phyloP scores from a whole-genome alignment of 1,284 basidiomycete genomes.

The Melampsora larici-populina region DNA sequence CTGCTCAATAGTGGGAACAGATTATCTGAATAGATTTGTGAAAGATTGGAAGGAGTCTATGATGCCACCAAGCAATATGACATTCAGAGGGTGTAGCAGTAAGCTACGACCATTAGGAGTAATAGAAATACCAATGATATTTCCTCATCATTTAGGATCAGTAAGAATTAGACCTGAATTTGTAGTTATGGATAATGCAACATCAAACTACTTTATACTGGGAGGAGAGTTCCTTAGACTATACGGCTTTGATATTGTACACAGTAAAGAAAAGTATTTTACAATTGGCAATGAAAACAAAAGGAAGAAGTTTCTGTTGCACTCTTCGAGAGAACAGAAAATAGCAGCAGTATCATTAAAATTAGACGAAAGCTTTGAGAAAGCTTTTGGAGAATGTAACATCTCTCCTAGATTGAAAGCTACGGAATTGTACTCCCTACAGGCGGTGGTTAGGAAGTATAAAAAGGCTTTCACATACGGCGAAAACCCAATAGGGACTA shows the following conservation, averaged over 20 bases:
- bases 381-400: background rate
- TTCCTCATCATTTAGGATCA: too few species aligned
- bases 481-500: conserved; percentile 9
- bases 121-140: too few species aligned
- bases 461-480: background rate
- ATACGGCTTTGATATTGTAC: background rate
- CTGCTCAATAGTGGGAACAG: too few species aligned
- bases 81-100: too few species aligned
- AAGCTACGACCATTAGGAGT: too few species aligned
- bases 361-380: background rate
- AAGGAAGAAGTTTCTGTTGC: background rate
- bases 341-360: background rate
- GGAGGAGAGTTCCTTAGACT: background rate
- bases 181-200: too few species aligned
- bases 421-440: background rate
- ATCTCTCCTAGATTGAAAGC: background rate
- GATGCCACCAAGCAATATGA: too few species aligned
- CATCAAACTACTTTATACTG: background rate
- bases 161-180: too few species aligned
- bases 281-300: background rate
- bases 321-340: too few species aligned
- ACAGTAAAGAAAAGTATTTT: background rate
- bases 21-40: too few species aligned
- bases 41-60: too few species aligned
- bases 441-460: background rate